These are phyloP conservation scores for Trichophyton mentagrophytes DNA, from an alignment of 2,329 filamentous ascomycete genomes.

Conservation along the genomic window DNA sequence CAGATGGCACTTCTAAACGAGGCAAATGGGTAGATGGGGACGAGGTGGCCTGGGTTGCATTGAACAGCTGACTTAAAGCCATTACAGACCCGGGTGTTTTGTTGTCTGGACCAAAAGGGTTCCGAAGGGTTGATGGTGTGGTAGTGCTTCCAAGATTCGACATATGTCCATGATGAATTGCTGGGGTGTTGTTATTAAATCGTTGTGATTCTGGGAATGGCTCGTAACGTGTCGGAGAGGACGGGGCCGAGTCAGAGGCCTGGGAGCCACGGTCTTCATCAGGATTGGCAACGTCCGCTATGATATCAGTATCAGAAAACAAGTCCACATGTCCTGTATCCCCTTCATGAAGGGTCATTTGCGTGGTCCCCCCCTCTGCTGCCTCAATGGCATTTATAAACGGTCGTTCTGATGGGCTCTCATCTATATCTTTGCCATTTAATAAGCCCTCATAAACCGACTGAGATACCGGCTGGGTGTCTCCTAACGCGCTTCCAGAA, in stretches of 20 bases:
- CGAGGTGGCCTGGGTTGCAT: conserved; percentile 36
- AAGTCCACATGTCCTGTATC: conserved; percentile 34
- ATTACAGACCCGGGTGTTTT: conserved; percentile 29
- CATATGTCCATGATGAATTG: conserved; percentile 24
- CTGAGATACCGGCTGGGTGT: conserved; percentile 35
- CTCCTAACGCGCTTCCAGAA: conserved; percentile 24
- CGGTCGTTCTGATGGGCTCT: neutral
- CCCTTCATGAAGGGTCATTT: conserved; percentile 29
- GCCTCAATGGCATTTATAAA: conserved; percentile 8
- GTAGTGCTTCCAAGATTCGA: conserved; percentile 7
- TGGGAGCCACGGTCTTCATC: conserved; percentile 49
- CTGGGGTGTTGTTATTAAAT: conserved; percentile 32
- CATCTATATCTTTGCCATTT: conserved; percentile 22
- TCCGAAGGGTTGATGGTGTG: conserved; percentile 31
- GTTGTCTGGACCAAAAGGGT: conserved; percentile 29
- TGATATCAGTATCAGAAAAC: conserved; percentile 25
- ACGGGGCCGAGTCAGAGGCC: conserved; percentile 23
- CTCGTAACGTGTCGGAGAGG: conserved; percentile 27
- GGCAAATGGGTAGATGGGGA: conserved; percentile 31
- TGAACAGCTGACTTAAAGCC: conserved; percentile 37
- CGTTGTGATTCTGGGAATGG: conserved; percentile 38
- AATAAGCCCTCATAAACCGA: conserved; percentile 32
- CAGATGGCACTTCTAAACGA: conserved; percentile 30
- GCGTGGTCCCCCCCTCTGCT: conserved; percentile 22
- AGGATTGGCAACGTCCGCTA: conserved; percentile 6